Evolutionary conservation across 495 filamentous ascomycete genomes (phyloP).

Genomic region (Xylaria palmicola): DNA sequence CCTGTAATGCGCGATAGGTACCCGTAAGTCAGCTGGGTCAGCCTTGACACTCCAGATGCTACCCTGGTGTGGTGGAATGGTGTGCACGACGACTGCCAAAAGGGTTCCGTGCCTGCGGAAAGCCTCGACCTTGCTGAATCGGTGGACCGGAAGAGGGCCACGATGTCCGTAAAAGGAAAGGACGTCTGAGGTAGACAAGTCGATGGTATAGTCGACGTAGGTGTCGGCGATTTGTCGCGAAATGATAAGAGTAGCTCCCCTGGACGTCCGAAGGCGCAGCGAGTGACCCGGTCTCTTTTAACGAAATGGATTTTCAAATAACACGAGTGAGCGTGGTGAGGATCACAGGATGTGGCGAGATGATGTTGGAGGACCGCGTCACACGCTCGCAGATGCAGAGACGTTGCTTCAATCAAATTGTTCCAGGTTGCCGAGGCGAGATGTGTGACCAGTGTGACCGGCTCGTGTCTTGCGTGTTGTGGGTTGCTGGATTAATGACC

Average conservation of each 20-base stretch:
- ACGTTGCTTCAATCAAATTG: conserved; percentile 7
- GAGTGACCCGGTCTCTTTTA: background rate
- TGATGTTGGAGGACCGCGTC: conserved; percentile 8
- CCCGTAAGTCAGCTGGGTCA: conserved; percentile 11
- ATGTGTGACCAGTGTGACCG: conserved; percentile 18
- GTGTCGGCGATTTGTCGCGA: background rate
- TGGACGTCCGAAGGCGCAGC: background rate
- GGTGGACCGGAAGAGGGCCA: conserved; percentile 4
- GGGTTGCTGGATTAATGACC: conserved; percentile 8
- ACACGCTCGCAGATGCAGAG: background rate
- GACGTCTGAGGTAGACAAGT: background rate
- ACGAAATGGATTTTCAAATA: background rate
- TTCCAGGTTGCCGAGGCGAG: conserved; percentile 12
- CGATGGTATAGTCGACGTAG: background rate
- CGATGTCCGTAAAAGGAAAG: conserved; percentile 13
- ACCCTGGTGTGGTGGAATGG: conserved; percentile 3
- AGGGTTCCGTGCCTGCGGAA: conserved; percentile 18
- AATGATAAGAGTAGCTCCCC: background rate
- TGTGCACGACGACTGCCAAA: conserved; percentile 5
- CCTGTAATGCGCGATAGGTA: conserved; percentile 6
- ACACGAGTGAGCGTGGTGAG: background rate
- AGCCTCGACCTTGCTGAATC: conserved; percentile 7
- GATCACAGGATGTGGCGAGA: conserved; percentile 16
- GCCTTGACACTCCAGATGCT: conserved; percentile 10
- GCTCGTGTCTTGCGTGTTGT: background rate